Evolutionary conservation across 179 eudicot species (phyloP), one percentile per base, ranked within the genome.

Genomic region (Gypsophila paniculata): DNA sequence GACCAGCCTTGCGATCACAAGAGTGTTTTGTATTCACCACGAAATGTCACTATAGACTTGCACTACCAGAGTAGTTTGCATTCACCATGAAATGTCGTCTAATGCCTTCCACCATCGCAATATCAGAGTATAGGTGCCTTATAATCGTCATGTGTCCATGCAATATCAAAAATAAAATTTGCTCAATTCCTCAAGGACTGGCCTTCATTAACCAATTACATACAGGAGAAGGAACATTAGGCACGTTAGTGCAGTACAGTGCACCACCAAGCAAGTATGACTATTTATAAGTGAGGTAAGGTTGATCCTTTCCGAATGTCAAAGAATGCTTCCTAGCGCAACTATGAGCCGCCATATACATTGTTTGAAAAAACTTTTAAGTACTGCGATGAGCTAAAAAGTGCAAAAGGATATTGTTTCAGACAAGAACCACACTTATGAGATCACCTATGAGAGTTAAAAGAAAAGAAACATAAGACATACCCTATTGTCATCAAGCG

Each of bases 401-500:
- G 38, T n/a, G n/a, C 25, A n/a, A n/a, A n/a, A 51, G 25, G 59
- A 54, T n/a, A 46, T 23, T 49, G 9, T 8, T 12, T 17, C n/a
- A 32, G 14, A 68, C 60, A 48, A 46, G 19, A 48, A 17, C 12
- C 42, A 25, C 7, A 15, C 22, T 6, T 8, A 48, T 17, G n/a
- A 26, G 65, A 42, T 18, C 55, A 49, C 25, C 69, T 17, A 26
- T 54, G 42, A 22, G 26, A 21, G 8, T 59, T 12, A 26, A 21
- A 21, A 10, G 53, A 55, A 29, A 54, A 74, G 62, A 34, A 64
- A 36, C 18, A 0, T 12, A 46, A 26, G 46, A 71, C 76, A 60
- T 88, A 95, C 99, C 98, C 80, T 85, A 75, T 84, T 86, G 78
- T 95, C 99, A 82, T 92, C 96, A 81, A 95, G 96, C 48, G 89